These are phyloP conservation scores for Boletus rubescentipes DNA, from an alignment of 768 basidiomycete genomes.

Conservation along the genomic window DNA sequence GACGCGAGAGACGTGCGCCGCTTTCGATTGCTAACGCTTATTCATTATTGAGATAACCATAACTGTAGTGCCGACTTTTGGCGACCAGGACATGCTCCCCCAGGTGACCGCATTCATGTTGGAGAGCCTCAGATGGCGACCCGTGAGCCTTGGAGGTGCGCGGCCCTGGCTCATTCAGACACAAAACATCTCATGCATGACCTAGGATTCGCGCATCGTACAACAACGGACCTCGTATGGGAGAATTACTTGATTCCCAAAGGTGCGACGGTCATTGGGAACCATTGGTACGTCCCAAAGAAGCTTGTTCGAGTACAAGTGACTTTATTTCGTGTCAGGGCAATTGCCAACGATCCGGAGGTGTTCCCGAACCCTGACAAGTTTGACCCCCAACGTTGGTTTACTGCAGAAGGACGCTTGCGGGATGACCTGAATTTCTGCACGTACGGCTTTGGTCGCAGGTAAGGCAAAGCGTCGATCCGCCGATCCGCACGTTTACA, in stretches of 20 bases:
- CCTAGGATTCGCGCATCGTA: constrained; percentile 1
- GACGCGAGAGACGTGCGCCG: constrained; percentile 9
- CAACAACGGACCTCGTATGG: constrained; percentile 5
- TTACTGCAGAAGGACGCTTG: neutral
- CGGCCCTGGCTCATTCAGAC: neutral
- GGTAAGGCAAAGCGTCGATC: constrained; percentile 43
- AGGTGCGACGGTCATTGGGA: constrained; percentile 5
- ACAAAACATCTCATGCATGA: no score
- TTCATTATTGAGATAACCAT: neutral
- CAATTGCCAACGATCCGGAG: constrained; percentile 6
- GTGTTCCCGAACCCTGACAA: constrained; percentile 2
- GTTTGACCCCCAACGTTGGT: constrained; percentile 8
- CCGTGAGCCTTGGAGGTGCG: neutral
- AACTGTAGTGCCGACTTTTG: constrained; percentile 3
- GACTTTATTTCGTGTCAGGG: no score
- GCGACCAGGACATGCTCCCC: constrained; percentile 1
- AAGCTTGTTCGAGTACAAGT: no score
- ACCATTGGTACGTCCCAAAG: no score
- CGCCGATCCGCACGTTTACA: constrained; percentile 60
- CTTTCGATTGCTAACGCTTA: no score
- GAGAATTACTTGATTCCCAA: constrained; percentile 4
- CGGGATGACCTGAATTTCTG: constrained; percentile 6
- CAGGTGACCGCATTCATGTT: constrained; percentile 1
- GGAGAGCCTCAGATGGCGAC: constrained; percentile 4
- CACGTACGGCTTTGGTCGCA: constrained; percentile 5